Base-by-base conservation (phyloP, 108 stramenopile species). In the Nitzschia sp. region DNA sequence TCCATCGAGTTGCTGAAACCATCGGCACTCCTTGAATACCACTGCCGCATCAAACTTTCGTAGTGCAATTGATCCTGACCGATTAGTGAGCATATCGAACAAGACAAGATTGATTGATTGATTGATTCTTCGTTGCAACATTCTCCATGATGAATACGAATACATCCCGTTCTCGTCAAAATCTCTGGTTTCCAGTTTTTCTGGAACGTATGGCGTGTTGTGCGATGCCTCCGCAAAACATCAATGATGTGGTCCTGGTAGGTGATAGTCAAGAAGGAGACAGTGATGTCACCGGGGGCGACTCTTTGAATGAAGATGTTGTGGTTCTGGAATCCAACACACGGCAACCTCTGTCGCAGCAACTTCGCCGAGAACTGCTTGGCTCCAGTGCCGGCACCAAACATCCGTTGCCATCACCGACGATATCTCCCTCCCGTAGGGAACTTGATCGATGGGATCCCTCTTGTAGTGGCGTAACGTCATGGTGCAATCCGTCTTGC, bases 151-250 rank as follows among this genome's bases (percentile, higher is more conserved):
- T n/a, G n/a, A n/a, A n/a, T n/a, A n/a, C n/a, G n/a, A n/a, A n/a
- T n/a, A n/a, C n/a, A n/a, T n/a, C n/a, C 38, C 13, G 13, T 50
- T 21, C 48, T 21, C 48, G 19, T 22, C 48, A 50, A 50, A 50
- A 50, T 50, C 48, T 22, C 16, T 61, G 60, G 60, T 61, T 61
- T 5, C 60, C 60, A 13, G 60, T 36, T 41, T 41, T 61, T 45
- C 60, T 61, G 60, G 60, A 61, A 61, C 36, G 60, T 8, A 61
- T 61, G 60, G 38, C 60, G 38, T 61, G 60, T 44, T 61, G 60
- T 44, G 60, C 60, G 38, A 44, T 61, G 60, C 60, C 60, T 61
- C 38, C 36, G 9, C 15, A 61, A n/a, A 45, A 26, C 22, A 23
- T 61, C 33, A 16, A 61, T 21, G 60, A 61, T 41, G 26, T 61